Evolutionary conservation across 805 yeast genomes (phyloP), one percentile per base, ranked within the genome.

Genomic region (Metschnikowia henanensis): DNA sequence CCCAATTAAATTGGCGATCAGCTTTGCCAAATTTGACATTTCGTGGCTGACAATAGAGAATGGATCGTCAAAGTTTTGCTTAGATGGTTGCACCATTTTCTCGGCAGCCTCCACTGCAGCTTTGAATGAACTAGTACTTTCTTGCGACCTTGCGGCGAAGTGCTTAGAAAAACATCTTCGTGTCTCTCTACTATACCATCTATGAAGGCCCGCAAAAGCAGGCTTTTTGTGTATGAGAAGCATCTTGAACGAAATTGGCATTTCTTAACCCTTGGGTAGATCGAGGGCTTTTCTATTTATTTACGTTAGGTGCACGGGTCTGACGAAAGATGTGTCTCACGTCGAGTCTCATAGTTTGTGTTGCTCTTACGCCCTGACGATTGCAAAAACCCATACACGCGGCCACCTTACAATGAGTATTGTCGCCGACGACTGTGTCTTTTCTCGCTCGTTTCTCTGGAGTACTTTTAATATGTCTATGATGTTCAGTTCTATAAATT

Each of bases 1-100:
- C 1, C 98, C 97, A 45, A 92, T 83, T 41, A 94, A 73, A 16
- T 76, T 70, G 37, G 96, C 95, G 50, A 92, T 94, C 60, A 90
- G 89, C 58, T 79, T 80, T 21, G 96, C 97, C 57, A 92, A 67
- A 28, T 80, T 81, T 18, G 90, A 82, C 99, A 92, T 92, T 59
- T 92, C 99, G 53, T 84, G 84, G 31, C 95, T 84, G 13, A 94
- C 99, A 36, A 92, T 77, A 15, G 95, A 82, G 49, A 94, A 80
- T 8, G 99, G 99, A 63, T 94, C 97, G 45, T 76, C 75, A 51
- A 83, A 69, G 49, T 75, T 68, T 35, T 65, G 51, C 30, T 72
- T 46, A 18, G 73, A 55, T 12, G 57, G 52, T 40, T 84, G 84
- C 13, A 87, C 92, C 55, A 87, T 64, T 52, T 77, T 81, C 51